phyloP scores from a whole-genome alignment of 1,139 yeast genomes.

The Scheffersomyces cryptocercus region DNA sequence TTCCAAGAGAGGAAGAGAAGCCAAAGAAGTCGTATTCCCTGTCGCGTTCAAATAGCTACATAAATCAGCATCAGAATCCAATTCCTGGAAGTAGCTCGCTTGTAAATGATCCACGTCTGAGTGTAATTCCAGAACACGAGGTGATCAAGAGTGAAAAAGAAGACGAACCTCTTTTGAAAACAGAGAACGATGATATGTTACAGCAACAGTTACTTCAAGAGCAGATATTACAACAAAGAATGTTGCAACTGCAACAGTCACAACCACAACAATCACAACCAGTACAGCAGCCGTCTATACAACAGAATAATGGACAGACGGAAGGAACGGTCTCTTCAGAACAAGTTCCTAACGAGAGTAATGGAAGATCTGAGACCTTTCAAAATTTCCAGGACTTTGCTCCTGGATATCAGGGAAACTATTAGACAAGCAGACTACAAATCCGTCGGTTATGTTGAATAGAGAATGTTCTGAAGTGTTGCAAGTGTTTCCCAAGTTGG shows the following conservation, averaged over 20 bases:
- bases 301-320: neutral
- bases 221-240: slow-evolving; percentile 14
- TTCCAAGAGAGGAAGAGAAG: slow-evolving; percentile 78
- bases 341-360: neutral
- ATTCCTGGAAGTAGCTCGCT: slow-evolving; percentile 5
- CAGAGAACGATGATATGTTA: slow-evolving; percentile 11
- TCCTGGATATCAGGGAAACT: slow-evolving; percentile 11
- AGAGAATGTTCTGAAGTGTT: too few species aligned
- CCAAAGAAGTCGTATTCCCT: slow-evolving; percentile 39
- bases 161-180: slow-evolving; percentile 7
- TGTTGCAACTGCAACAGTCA: slow-evolving; percentile 8
- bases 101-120: neutral
- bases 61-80: slow-evolving; percentile 8
- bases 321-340: neutral
- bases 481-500: too few species aligned
- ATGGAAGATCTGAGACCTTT: slow-evolving; percentile 4
- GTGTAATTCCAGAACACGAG: neutral
- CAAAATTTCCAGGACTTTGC: slow-evolving; percentile 8
- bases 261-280: slow-evolving; percentile 8
- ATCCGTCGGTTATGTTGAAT: too few species aligned
- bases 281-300: slow-evolving; percentile 5
- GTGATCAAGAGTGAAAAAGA: slow-evolving; percentile 3
- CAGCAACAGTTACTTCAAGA: slow-evolving; percentile 17
- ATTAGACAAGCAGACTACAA: neutral
- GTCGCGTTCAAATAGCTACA: slow-evolving; percentile 15